A percentile compares a stretch with the other conserved stretches of the same genome.
These are phyloP conservation scores for Schwanniomyces yamadae DNA, from an alignment of 805 yeast species.

Conservation along the genomic window DNA sequence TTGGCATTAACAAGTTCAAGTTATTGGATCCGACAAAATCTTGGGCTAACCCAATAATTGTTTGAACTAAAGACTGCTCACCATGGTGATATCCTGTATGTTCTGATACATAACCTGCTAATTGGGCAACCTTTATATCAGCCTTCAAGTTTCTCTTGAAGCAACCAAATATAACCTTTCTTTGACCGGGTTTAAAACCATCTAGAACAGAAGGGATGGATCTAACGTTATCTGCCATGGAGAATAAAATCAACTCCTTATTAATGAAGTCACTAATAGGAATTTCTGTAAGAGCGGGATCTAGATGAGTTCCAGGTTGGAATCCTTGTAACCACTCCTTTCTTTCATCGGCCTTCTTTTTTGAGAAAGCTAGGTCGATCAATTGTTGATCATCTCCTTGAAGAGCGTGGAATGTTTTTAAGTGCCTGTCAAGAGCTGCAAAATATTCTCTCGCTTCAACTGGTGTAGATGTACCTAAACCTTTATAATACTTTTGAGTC, in stretches of 20 bases:
- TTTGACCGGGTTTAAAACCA: constrained; percentile 96
- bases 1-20: constrained; percentile 78
- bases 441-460: constrained; percentile 88
- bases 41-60: constrained; percentile 93
- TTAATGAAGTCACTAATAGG: constrained; percentile 94
- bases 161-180: constrained; percentile 87
- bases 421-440: constrained; percentile 77
- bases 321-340: constrained; percentile 94
- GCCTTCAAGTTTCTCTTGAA: constrained; percentile 72
- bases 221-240: constrained; percentile 94
- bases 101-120: constrained; percentile 86
- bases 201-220: constrained; percentile 93
- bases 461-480: constrained; percentile 92
- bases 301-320: constrained; percentile 88
- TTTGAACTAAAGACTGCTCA: constrained; percentile 81
- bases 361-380: constrained; percentile 91
- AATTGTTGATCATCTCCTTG: constrained; percentile 72
- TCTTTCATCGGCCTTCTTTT: constrained; percentile 94
- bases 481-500: constrained; percentile 95
- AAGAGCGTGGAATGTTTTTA: constrained; percentile 79
- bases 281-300: constrained; percentile 69
- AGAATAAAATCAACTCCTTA: constrained; percentile 89
- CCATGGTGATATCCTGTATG: constrained; percentile 96
- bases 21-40: constrained; percentile 93
- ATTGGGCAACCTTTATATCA: constrained; percentile 87